Conservation (phyloP, 2,329 filamentous ascomycete species). For the Aspergillus sclerotialis region DNA sequence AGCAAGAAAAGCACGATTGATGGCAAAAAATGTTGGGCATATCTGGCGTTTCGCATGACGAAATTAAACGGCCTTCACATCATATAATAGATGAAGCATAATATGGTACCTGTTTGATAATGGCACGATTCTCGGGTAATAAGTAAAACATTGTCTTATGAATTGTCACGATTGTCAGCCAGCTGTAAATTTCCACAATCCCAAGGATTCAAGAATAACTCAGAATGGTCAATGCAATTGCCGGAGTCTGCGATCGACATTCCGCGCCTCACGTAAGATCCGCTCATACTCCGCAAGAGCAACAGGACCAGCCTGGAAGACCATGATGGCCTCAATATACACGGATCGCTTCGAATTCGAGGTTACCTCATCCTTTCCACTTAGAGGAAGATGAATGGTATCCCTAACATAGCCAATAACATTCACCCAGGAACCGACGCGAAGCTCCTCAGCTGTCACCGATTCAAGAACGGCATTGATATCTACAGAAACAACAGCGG, state of each 20-base stretch:
- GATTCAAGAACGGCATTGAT: conserved; percentile 63
- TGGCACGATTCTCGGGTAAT: too few species aligned
- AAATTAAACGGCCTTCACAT: too few species aligned
- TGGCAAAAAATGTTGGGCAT: too few species aligned
- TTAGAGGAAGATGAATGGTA: conserved; percentile 2
- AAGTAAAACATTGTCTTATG: too few species aligned
- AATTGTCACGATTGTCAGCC: too few species aligned
- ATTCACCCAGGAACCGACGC: conserved; percentile 81
- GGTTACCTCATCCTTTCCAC: too few species aligned
- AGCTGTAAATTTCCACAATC: too few species aligned
- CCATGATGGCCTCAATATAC: conserved; percentile 63
- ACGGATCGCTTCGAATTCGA: too few species aligned
- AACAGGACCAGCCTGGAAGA: conserved; percentile 71
- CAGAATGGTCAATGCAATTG: conserved; percentile 3
- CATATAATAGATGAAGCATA: too few species aligned
- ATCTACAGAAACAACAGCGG: conserved; percentile 55
- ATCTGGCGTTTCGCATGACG: too few species aligned
- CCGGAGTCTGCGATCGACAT: conserved; percentile 24
- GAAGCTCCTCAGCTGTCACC: conserved; percentile 56
- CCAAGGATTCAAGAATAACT: neutral
- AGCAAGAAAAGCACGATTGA: too few species aligned
- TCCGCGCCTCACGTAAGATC: conserved; percentile 40
- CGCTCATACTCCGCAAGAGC: conserved; percentile 65
- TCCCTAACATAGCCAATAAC: conserved; percentile 69
- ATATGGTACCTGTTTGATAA: too few species aligned